Percentiles rank a stretch among this genome's conserved stretches.
phyloP scores from a whole-genome alignment of 2,329 filamentous ascomycete species.

The Coniella vitis region DNA sequence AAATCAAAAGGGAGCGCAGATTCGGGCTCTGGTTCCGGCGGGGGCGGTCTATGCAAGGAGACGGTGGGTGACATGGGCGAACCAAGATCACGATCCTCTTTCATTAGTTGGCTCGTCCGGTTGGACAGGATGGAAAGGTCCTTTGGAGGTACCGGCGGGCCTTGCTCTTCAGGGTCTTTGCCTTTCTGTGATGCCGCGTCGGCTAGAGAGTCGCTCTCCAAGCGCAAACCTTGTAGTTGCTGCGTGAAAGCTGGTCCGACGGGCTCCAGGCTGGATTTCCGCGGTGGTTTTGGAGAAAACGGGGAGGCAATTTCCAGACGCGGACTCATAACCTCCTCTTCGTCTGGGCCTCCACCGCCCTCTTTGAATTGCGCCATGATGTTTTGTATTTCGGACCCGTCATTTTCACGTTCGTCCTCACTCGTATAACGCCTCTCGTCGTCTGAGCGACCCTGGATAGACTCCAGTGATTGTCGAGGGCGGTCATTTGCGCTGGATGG shows the following conservation, averaged over 20 bases:
- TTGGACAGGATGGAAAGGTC: conserved; percentile 39
- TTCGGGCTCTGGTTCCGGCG: conserved; percentile 71
- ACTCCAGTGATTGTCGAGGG: conserved; percentile 34
- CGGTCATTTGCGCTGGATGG: conserved; percentile 48
- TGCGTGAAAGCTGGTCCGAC: conserved; percentile 44
- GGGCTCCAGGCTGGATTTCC: conserved; percentile 81
- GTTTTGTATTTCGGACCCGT: conserved; percentile 84
- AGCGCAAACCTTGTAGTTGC: conserved; percentile 37
- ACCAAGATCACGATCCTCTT: conserved; percentile 31
- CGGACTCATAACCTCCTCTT: conserved; percentile 88
- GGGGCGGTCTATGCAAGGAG: conserved; percentile 56
- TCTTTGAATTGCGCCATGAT: conserved; percentile 96
- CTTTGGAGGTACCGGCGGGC: conserved; percentile 54
- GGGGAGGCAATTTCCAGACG: conserved; percentile 77
- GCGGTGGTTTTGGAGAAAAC: conserved; percentile 67
- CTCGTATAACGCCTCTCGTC: conserved; percentile 52
- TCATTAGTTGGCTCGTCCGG: conserved; percentile 28
- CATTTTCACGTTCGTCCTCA: conserved; percentile 60
- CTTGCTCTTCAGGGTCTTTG: conserved; percentile 36
- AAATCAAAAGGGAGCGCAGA: conserved; percentile 91
- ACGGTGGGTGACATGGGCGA: conserved; percentile 40
- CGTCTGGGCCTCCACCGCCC: conserved; percentile 61
- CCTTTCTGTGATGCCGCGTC: conserved; percentile 30
- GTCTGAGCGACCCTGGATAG: conserved; percentile 49
- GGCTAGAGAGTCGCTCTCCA: conserved; percentile 34